phyloP scores from a whole-genome alignment of 176 grass and related monocot genomes.

The Thinopyrum elongatum region DNA sequence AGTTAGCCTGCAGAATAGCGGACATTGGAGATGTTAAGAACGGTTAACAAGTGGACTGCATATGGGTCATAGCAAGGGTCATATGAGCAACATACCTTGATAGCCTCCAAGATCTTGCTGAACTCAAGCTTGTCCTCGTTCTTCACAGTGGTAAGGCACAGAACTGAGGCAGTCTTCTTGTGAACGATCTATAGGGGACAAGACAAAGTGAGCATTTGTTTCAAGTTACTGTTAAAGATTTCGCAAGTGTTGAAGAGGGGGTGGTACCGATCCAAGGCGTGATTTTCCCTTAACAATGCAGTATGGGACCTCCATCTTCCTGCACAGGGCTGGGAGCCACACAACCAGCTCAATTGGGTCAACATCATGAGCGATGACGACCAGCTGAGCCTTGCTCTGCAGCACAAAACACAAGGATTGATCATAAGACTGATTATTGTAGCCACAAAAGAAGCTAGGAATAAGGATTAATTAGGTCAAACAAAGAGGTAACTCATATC shows the following conservation, averaged over 20 bases:
- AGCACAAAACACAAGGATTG: background rate
- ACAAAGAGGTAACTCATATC: background rate
- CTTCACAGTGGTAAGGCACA: slow-evolving; percentile 75
- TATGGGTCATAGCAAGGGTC: background rate
- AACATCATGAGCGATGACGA: slow-evolving; percentile 71
- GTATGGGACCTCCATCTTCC: slow-evolving; percentile 79
- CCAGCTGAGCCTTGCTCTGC: slow-evolving; percentile 71
- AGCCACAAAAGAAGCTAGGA: background rate
- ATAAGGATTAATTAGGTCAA: background rate
- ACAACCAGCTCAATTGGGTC: slow-evolving; percentile 77
- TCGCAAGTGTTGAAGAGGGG: background rate
- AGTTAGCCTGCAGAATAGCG: slow-evolving; percentile 38
- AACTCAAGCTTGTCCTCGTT: slow-evolving; percentile 83
- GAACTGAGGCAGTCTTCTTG: slow-evolving; percentile 69
- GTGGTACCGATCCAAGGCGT: slow-evolving; percentile 58
- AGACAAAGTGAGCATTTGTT: background rate
- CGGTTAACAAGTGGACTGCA: accelerated
- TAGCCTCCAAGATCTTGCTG: slow-evolving; percentile 80
- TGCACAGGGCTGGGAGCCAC: slow-evolving; percentile 76
- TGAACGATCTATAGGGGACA: slow-evolving; percentile 50
- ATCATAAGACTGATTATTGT: background rate
- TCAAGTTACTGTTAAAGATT: background rate
- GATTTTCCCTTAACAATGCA: slow-evolving; percentile 77
- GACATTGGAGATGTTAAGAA: background rate
- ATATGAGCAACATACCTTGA: slow-evolving; percentile 36